These are phyloP conservation scores for Hypseocharis bilobata DNA, from an alignment of 441 rosid species.

Conservation along the genomic window DNA sequence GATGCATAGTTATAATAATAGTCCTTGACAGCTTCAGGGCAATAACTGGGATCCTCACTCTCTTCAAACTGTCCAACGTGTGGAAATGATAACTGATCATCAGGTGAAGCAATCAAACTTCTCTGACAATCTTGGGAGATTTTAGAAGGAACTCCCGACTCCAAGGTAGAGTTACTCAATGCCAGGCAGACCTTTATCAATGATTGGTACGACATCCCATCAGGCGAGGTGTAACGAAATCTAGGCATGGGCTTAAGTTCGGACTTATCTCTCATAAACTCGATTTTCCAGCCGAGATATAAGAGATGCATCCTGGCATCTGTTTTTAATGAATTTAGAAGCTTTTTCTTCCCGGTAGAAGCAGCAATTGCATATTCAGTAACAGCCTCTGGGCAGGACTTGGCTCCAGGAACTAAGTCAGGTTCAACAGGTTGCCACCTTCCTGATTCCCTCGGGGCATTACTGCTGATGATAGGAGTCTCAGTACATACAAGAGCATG, in stretches of 20 bases:
- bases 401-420: slow-evolving; percentile 39
- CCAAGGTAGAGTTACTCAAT: slow-evolving; percentile 21
- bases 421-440: slow-evolving; percentile 39
- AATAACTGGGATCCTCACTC: slow-evolving; percentile 12
- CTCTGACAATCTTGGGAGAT: slow-evolving; percentile 17
- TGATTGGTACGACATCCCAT: slow-evolving; percentile 41
- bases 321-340: not conserved
- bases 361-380: slow-evolving; percentile 23
- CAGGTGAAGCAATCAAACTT: slow-evolving; percentile 11
- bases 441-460: not conserved
- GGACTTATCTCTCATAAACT: slow-evolving; percentile 20
- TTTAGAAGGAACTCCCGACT: slow-evolving; percentile 6
- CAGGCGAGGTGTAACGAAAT: slow-evolving; percentile 57
- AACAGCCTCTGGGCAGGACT: slow-evolving; percentile 44
- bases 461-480: slow-evolving; percentile 13
- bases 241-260: slow-evolving; percentile 8
- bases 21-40: slow-evolving; percentile 37
- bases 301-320: slow-evolving; percentile 50
- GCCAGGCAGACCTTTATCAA: slow-evolving; percentile 40
- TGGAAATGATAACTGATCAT: slow-evolving; percentile 13
- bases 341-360: not conserved
- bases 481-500: slow-evolving; percentile 20
- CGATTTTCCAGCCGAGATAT: slow-evolving; percentile 49
- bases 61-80: slow-evolving; percentile 21
- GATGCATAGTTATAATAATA: slow-evolving; percentile 26